Evolutionary conservation across 768 basidiomycete genomes (phyloP).

Genomic region (Russula brevipes): DNA sequence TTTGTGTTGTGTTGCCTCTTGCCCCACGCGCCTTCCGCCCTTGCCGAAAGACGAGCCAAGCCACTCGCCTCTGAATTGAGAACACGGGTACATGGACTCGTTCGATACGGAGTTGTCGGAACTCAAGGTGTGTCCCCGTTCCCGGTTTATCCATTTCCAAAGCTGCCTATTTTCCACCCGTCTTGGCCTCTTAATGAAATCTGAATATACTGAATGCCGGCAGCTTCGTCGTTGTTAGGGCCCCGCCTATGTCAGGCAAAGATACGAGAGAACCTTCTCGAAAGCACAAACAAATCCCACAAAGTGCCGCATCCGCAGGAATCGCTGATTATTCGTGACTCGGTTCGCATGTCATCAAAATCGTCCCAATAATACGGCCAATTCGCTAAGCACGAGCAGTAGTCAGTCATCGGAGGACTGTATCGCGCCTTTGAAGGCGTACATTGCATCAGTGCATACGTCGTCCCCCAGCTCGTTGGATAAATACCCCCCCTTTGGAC

Average conservation of each 20-base stretch:
- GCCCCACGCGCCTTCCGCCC: conserved; percentile 70
- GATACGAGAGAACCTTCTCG: neutral
- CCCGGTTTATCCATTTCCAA: too few relatives aligned
- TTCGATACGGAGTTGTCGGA: conserved; percentile 97
- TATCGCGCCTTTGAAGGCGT: neutral
- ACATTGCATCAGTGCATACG: neutral
- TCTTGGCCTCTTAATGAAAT: too few relatives aligned
- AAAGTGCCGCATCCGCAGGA: neutral
- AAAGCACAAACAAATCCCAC: neutral
- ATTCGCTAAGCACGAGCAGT: neutral
- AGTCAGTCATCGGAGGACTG: neutral
- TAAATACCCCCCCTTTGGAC: neutral
- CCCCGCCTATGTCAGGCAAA: too few relatives aligned
- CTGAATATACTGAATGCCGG: too few relatives aligned
- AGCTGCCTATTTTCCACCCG: too few relatives aligned
- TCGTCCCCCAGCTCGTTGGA: neutral
- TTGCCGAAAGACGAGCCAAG: conserved; percentile 43
- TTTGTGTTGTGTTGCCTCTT: conserved; percentile 90
- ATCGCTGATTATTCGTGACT: neutral
- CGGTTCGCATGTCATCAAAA: neutral
- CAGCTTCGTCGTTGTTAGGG: too few relatives aligned
- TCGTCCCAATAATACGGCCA: neutral
- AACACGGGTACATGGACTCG: conserved; percentile 88
- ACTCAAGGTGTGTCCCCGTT: conserved; percentile 64
- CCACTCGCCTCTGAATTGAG: conserved; percentile 37